Conservation (phyloP, 371 early-diverging fungal species). For the Capillidium heterosporum region DNA sequence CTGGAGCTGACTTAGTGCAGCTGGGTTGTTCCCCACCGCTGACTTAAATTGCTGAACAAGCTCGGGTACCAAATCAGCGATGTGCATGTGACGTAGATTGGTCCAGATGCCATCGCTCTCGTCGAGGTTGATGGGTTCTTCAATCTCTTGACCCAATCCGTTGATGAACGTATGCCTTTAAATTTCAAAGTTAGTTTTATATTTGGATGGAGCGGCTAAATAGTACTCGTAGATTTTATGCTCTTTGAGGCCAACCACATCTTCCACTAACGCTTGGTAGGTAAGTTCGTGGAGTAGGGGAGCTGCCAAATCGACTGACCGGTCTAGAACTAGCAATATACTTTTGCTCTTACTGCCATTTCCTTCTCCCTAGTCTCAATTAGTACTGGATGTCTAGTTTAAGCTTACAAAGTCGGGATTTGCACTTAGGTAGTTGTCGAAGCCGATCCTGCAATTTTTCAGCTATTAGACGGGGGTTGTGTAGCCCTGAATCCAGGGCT, state of each 20-base stretch:
- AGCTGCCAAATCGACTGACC: constrained; percentile 65
- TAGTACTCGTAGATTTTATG: constrained; percentile 44
- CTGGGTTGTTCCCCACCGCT: constrained; percentile 41
- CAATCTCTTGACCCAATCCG: constrained; percentile 22
- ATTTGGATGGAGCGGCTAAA: constrained; percentile 13
- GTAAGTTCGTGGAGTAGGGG: constrained; percentile 88
- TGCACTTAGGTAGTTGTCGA: constrained; percentile 34
- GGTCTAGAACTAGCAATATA: constrained; percentile 69
- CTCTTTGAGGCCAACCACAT: constrained; percentile 58
- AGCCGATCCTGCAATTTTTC: constrained; percentile 24
- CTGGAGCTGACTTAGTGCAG: constrained; percentile 15
- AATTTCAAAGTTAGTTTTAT: background rate
- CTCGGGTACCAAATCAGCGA: constrained; percentile 72
- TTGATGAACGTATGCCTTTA: constrained; percentile 17
- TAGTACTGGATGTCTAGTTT: background rate
- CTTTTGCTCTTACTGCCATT: too few relatives aligned
- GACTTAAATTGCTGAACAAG: constrained; percentile 63
- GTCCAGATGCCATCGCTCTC: constrained; percentile 59
- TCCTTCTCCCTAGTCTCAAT: too few relatives aligned
- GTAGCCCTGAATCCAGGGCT: constrained; percentile 27
- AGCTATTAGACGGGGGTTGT: constrained; percentile 30
- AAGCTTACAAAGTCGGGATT: constrained; percentile 41
- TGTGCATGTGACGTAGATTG: constrained; percentile 79
- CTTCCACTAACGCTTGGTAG: constrained; percentile 85
- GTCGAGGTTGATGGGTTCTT: constrained; percentile 38